phyloP scores from a whole-genome alignment of 2,329 filamentous ascomycete genomes.

The Cladosporium austrohemisphaericum region DNA sequence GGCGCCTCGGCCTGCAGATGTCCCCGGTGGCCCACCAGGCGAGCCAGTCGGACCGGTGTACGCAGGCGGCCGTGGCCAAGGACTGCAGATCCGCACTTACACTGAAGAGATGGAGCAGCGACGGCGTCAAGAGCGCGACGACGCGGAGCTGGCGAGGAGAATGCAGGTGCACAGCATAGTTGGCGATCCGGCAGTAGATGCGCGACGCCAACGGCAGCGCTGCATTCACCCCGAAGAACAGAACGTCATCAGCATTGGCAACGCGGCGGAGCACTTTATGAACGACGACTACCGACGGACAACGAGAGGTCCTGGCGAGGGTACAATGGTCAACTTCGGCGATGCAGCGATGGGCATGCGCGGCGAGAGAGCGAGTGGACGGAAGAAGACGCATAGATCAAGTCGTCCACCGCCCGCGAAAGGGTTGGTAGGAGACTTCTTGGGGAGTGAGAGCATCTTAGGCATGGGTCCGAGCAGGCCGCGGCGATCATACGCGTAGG shows the following conservation, averaged over 20 bases:
- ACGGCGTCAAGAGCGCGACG: conserved; percentile 43
- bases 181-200: conserved; percentile 26
- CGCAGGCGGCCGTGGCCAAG: conserved; percentile 2
- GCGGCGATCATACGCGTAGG: not conserved
- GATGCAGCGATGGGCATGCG: conserved; percentile 30
- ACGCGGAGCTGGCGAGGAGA: conserved; percentile 50
- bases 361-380: conserved; percentile 30
- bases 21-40: conserved; percentile 19
- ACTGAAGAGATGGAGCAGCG: conserved; percentile 38
- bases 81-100: conserved; percentile 28
- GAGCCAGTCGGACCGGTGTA: conserved; percentile 10
- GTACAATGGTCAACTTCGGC: conserved; percentile 32
- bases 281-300: conserved; percentile 54
- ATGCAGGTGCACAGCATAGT: conserved; percentile 45
- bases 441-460: conserved; percentile 34
- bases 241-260: conserved; percentile 37
- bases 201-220: conserved; percentile 34
- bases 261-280: conserved; percentile 56
- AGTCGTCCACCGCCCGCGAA: conserved; percentile 12
- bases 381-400: conserved; percentile 20
- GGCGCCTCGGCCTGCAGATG: conserved; percentile 16
- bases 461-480: conserved; percentile 19
- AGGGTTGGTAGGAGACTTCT: conserved; percentile 31
- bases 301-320: conserved; percentile 25
- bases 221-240: conserved; percentile 28